A percentile compares a stretch with the other conserved stretches of the same genome.
Evolutionary conservation across 306 rosid species (phyloP).

Genomic region (Inga laurina): DNA sequence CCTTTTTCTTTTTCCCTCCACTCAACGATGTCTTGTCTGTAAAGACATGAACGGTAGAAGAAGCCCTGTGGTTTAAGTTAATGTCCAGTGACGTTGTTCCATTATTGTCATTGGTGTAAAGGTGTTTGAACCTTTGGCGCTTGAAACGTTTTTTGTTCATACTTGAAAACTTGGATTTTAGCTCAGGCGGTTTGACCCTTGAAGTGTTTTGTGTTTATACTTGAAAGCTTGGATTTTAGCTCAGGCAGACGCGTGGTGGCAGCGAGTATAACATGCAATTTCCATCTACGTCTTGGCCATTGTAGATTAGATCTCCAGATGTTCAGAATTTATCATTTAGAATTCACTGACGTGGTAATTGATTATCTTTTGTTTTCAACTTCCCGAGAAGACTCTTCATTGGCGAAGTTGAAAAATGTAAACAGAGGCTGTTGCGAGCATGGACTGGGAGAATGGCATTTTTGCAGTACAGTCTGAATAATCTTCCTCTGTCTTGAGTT

Average conservation of each 20-base stretch:
- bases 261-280: background rate
- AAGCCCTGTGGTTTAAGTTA: constrained; percentile 8
- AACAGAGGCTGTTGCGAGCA: background rate
- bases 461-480: background rate
- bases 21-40: background rate
- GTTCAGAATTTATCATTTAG: background rate
- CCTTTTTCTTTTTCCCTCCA: background rate
- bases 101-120: background rate
- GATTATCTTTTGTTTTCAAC: background rate
- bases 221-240: background rate
- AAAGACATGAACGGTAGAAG: background rate
- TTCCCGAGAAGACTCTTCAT: background rate
- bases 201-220: background rate
- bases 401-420: background rate
- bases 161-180: background rate
- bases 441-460: background rate
- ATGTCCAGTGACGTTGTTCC: constrained; percentile 11
- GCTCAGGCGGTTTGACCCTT: constrained; percentile 12
- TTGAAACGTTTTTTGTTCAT: background rate
- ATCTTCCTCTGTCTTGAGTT: background rate
- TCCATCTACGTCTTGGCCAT: constrained; percentile 18
- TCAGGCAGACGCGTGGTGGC: background rate
- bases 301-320: background rate
- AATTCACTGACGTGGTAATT: background rate
- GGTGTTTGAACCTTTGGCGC: constrained; percentile 34